Evolutionary conservation across 2,329 filamentous ascomycete species (phyloP).

Genomic region (Fusarium palustre): DNA sequence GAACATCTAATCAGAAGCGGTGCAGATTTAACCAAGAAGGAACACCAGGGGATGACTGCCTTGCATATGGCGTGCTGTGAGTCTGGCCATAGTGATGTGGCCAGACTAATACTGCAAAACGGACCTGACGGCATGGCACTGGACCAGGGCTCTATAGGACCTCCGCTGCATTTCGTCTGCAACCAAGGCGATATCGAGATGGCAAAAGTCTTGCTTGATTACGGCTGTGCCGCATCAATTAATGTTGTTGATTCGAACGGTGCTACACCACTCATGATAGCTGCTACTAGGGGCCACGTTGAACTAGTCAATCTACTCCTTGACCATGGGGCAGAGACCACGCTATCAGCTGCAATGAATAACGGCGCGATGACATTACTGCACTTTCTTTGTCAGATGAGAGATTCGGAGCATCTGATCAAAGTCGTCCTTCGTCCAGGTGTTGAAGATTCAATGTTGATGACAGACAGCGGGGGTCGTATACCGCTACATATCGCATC

Average conservation of each 20-base stretch:
- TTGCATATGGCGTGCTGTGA: fast-evolving
- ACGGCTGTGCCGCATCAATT: background rate
- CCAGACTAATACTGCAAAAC: background rate
- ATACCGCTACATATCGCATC: background rate
- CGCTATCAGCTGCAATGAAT: fast-evolving
- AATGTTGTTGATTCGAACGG: fast-evolving
- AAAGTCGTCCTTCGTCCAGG: fast-evolving
- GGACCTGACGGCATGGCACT: background rate
- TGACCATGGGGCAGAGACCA: fast-evolving
- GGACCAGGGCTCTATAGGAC: fast-evolving
- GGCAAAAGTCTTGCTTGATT: background rate
- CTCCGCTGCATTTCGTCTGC: background rate
- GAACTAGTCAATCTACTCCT: background rate
- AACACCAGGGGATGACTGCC: fast-evolving
- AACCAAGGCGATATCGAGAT: fast-evolving
- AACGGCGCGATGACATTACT: fast-evolving
- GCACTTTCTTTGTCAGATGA: fast-evolving
- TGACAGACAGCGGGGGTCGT: fast-evolving
- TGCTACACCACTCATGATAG: background rate
- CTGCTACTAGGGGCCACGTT: fast-evolving
- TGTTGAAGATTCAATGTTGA: fast-evolving
- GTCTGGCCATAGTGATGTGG: fast-evolving
- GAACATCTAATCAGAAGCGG: background rate
- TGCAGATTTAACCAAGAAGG: fast-evolving
- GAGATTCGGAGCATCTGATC: no score